A percentile compares a stretch with the other conserved stretches of the same genome.
These are phyloP conservation scores for Globisporangium cederbergense DNA, from an alignment of 352 stramenopile genomes.

Conservation along the genomic window DNA sequence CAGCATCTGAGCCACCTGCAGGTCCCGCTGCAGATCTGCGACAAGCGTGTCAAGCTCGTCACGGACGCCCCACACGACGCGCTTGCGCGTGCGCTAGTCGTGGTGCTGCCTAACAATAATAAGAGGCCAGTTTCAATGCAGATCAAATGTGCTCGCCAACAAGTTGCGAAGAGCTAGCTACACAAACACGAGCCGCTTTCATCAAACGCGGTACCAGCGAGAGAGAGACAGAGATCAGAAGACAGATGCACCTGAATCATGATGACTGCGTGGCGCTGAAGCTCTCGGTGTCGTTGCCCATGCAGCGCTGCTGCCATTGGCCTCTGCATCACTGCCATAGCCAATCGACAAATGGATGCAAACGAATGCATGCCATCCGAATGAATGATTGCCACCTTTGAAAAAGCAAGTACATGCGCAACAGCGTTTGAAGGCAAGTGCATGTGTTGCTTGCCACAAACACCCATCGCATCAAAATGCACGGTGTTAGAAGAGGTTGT, in stretches of 20 bases:
- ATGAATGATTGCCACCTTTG: too few relatives aligned
- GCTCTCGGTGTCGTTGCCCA: constrained; percentile 7
- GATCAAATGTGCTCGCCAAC: background rate
- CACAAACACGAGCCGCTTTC: background rate
- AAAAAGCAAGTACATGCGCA: too few relatives aligned
- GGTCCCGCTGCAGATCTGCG: constrained; percentile 29
- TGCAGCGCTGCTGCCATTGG: background rate
- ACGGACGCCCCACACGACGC: constrained; percentile 47
- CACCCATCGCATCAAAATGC: too few relatives aligned
- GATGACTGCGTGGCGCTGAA: constrained; percentile 21
- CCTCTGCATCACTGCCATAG: background rate
- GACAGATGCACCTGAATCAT: constrained; percentile 21
- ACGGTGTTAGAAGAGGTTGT: too few relatives aligned
- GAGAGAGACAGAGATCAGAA: background rate
- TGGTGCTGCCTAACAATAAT: constrained; percentile 28
- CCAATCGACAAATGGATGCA: too few relatives aligned
- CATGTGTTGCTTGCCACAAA: too few relatives aligned
- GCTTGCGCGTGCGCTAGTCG: constrained; percentile 44
- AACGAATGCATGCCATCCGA: too few relatives aligned
- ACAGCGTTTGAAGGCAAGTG: too few relatives aligned
- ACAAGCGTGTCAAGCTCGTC: constrained; percentile 41
- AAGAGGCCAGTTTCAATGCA: background rate
- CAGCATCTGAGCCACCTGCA: constrained; percentile 33
- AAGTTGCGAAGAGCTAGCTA: constrained; percentile 1
- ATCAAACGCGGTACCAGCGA: background rate